These are phyloP conservation scores for Kalmusia sp. DNA, from an alignment of 2,329 filamentous ascomycete species.

Conservation along the genomic window DNA sequence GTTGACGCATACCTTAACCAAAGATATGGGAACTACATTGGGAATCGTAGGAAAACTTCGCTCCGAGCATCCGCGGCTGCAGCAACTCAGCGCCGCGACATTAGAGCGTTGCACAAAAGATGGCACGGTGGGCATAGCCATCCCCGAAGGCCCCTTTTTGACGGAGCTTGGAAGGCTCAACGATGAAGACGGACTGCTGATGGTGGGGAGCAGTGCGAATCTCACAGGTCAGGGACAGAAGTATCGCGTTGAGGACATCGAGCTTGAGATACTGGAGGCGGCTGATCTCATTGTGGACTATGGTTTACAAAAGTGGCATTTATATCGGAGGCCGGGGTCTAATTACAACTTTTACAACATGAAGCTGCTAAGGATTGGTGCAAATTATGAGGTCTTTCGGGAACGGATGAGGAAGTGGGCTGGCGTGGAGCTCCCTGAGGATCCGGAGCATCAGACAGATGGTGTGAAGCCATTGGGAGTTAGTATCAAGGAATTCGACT, in stretches of 20 bases:
- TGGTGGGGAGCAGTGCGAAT: conserved; percentile 43
- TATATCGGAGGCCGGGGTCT: conserved; percentile 33
- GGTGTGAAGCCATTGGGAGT: not conserved
- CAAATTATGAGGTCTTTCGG: conserved; percentile 33
- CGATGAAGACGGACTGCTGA: conserved; percentile 19
- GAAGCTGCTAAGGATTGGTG: conserved; percentile 34
- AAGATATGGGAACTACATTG: too few relatives aligned
- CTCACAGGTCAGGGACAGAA: conserved; percentile 39
- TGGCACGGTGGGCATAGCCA: too few relatives aligned
- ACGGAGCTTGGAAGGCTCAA: too few relatives aligned
- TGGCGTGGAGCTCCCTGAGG: not conserved
- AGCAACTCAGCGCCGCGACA: too few relatives aligned
- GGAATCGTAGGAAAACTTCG: too few relatives aligned
- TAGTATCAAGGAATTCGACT: too few relatives aligned
- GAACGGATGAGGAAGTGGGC: conserved; percentile 3
- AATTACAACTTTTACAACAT: conserved; percentile 37
- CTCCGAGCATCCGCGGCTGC: too few relatives aligned
- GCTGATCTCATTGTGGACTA: conserved; percentile 44
- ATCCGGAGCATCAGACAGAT: not conserved
- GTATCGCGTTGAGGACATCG: conserved; percentile 35
- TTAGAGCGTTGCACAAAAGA: too few relatives aligned
- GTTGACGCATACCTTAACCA: too few relatives aligned
- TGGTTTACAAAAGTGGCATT: conserved; percentile 31
- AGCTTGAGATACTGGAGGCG: conserved; percentile 35
- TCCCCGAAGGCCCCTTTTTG: too few relatives aligned